These are phyloP conservation scores for Rhexocercosporidium sp. DNA, from an alignment of 2,329 filamentous ascomycete species.

Conservation along the genomic window DNA sequence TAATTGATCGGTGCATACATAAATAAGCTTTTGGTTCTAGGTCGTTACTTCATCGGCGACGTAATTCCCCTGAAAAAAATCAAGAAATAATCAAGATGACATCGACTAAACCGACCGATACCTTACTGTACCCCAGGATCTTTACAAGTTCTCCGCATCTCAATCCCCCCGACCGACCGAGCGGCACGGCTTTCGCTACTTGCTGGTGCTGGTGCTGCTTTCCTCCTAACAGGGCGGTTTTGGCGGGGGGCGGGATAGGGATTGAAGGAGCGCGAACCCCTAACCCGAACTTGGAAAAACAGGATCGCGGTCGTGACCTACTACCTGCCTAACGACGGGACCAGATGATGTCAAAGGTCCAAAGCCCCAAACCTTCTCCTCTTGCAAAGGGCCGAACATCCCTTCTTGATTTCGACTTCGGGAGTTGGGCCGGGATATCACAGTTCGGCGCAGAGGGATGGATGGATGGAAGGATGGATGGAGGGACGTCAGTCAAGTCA, in stretches of 20 bases:
- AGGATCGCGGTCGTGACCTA: slow-evolving; percentile 3
- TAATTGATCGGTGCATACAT: too few relatives aligned
- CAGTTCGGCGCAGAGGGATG: neutral
- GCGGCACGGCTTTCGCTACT: neutral
- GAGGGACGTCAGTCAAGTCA: neutral
- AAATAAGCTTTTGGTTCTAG: too few relatives aligned
- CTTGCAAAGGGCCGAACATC: neutral
- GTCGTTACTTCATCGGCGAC: too few relatives aligned
- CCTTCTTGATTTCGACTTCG: neutral
- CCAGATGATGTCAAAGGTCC: slow-evolving; percentile 1
- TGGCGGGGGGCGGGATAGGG: neutral
- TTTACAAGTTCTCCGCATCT: neutral
- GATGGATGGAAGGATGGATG: neutral
- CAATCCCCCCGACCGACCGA: neutral
- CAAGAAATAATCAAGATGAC: neutral
- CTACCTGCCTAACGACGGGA: neutral
- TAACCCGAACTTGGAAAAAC: too few relatives aligned
- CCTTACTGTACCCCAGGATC: neutral
- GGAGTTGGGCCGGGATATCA: neutral
- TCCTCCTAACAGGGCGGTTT: too few relatives aligned
- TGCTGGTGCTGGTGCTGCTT: too few relatives aligned
- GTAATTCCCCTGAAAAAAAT: neutral
- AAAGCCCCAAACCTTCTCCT: too few relatives aligned
- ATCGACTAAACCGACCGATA: neutral
- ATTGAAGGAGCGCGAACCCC: too few relatives aligned